Evolutionary conservation across 176 grass and related monocot genomes (phyloP), one percentile per base, ranked within the genome.

Genomic region (Thinopyrum elongatum): DNA sequence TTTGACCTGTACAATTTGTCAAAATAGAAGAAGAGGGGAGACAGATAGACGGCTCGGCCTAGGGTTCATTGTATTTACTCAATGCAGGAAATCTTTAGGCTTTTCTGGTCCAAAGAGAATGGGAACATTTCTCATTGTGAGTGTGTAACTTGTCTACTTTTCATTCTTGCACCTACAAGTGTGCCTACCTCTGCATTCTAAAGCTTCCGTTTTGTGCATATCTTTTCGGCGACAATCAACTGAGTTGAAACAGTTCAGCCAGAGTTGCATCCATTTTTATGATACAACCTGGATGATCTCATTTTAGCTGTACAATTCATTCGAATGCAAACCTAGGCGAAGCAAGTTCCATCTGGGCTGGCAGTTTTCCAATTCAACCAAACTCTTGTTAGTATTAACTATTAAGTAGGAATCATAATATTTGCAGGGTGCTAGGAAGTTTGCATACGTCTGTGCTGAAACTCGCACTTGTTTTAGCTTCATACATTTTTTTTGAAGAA

Each of bases 51-150:
- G 38, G 60, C 42, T 69, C 57, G 74, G 44, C 23, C 74, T 92
- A 79, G 87, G 42, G 47, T 89, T 76, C 83, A 76, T 62, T 83
- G 90, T 86, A 89, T 92, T 86, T 82, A 38, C 90, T 89, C 80
- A 89, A 89, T 89, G 66, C 74, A 80, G 67, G 80, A 83, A 76
- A 27, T 68, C 83, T 53, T 26, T 79, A 83, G 79, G 87, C 59
- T 39, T 49, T 86, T 35, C 51, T 70, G 39, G 75, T 80, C 25
- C 8, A 22, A 23, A 62, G 41, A 57, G 4, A 70, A 11, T 59
- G 59, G 14, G 44, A 83, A 66, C 33, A 35, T 6, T 61, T 68
- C 60, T 67, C 75, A 80, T 59, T 80, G 26, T 33, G 23, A 35
- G 3, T 28, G 30, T 83, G 83, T 76, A 29, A 23, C 10, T 65